These are phyloP conservation scores for Colletotrichum destructivum DNA, from an alignment of 2,329 filamentous ascomycete genomes.

Conservation along the genomic window DNA sequence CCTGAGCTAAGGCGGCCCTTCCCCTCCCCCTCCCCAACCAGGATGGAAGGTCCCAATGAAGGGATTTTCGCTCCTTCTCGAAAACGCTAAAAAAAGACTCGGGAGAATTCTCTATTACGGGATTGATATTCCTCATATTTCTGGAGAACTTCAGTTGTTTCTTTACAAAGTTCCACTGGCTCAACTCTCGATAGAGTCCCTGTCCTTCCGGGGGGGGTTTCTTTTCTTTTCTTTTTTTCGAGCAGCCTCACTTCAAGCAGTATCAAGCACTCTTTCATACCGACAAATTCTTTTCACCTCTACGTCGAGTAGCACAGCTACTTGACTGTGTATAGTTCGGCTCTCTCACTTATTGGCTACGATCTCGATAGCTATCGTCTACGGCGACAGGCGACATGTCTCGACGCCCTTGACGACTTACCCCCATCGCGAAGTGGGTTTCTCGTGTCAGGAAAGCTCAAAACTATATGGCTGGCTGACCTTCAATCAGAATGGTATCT, in stretches of 20 bases:
- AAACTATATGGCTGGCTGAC: neutral
- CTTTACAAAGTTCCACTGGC: neutral
- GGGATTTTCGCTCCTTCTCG: neutral
- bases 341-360: neutral
- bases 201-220: too few relatives aligned
- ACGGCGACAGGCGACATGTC: neutral
- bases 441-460: neutral
- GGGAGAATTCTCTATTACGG: fast-evolving
- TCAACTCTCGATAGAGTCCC: too few relatives aligned
- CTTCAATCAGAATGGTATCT: slow-evolving; percentile 5
- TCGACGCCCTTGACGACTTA: neutral
- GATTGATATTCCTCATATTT: neutral
- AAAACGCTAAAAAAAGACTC: neutral
- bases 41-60: neutral
- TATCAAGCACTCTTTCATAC: neutral
- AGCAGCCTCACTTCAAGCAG: too few relatives aligned
- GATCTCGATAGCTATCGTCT: neutral
- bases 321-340: too few relatives aligned
- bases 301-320: too few relatives aligned
- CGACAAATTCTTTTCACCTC: too few relatives aligned
- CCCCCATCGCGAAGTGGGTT: neutral
- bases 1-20: too few relatives aligned
- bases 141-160: neutral
- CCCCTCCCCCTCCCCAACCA: neutral
- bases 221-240: neutral